These are phyloP conservation scores for Limonomyces culmigenus DNA, from an alignment of 1,284 basidiomycete genomes.

Conservation along the genomic window DNA sequence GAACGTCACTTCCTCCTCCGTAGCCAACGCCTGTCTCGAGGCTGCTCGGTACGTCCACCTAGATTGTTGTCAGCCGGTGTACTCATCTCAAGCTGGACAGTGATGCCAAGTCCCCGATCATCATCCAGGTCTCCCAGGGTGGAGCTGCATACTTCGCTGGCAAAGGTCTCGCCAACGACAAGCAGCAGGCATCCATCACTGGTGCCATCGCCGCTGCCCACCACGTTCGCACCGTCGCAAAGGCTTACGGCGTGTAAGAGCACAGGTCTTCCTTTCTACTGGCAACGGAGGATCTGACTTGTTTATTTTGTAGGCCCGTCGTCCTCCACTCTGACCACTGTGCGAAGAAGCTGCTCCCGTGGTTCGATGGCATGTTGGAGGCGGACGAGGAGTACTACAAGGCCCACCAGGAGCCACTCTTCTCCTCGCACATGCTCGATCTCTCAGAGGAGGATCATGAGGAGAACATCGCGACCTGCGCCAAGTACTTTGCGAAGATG, in stretches of 20 bases:
- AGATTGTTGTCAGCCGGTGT: not conserved
- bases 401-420: conserved; percentile 79
- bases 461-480: conserved; percentile 90
- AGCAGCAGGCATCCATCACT: conserved; percentile 90
- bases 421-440: conserved; percentile 99
- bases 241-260: conserved; percentile 75
- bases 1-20: conserved; percentile 82
- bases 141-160: conserved; percentile 95
- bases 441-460: conserved; percentile 97
- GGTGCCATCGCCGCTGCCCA: conserved; percentile 89
- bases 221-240: conserved; percentile 83
- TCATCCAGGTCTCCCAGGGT: conserved; percentile 95
- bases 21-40: conserved; percentile 77
- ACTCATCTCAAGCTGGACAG: conserved; percentile 17
- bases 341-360: conserved; percentile 94
- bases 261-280: conserved; percentile 3
- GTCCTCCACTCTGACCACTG: conserved; percentile 99
- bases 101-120: conserved; percentile 93
- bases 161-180: conserved; percentile 90
- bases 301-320: conserved; percentile 54
- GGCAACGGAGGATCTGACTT: not conserved
- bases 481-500: conserved; percentile 94
- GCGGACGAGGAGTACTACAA: conserved; percentile 94
- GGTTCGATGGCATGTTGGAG: conserved; percentile 99
- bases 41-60: conserved; percentile 49